phyloP scores from a whole-genome alignment of 192 early-diverging fungal genomes.

The Coemansia sp. region DNA sequence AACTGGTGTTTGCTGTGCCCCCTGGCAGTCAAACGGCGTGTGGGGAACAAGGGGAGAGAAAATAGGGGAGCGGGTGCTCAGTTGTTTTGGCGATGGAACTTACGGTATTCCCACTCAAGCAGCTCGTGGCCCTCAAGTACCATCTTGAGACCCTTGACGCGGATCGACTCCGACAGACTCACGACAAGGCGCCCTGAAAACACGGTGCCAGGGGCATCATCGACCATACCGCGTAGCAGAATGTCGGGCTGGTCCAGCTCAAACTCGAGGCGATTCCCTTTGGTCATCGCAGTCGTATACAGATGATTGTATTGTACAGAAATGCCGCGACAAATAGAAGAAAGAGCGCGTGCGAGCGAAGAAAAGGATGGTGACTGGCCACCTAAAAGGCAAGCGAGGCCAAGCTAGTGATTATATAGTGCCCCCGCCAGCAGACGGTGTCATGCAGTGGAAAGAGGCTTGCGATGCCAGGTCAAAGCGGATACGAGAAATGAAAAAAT shows the following conservation, averaged over 20 bases:
- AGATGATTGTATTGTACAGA: background rate
- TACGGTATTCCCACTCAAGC: slow-evolving; percentile 51
- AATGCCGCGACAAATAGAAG: slow-evolving; percentile 1
- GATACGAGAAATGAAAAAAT: background rate
- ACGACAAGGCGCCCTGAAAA: slow-evolving; percentile 56
- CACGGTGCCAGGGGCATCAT: slow-evolving; percentile 40
- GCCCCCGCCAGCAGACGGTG: no score
- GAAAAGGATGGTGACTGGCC: background rate
- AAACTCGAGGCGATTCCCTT: slow-evolving; percentile 37
- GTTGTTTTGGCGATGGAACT: slow-evolving; percentile 12
- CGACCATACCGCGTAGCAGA: slow-evolving; percentile 45
- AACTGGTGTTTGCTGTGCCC: no score
- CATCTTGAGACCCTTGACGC: slow-evolving; percentile 55
- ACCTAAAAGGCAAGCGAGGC: background rate
- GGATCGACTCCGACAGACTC: slow-evolving; percentile 48
- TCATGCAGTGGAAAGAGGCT: background rate
- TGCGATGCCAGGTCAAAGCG: background rate
- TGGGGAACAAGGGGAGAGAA: no score
- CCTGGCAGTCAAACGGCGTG: no score
- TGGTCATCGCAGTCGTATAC: slow-evolving; percentile 20
- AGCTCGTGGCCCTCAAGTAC: slow-evolving; percentile 36
- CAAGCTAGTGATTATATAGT: no score
- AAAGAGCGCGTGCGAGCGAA: background rate
- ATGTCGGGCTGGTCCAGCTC: slow-evolving; percentile 51
- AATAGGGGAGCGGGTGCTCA: background rate